Conservation (phyloP, 345 rosid species). For the Cardamine resedifolia region DNA sequence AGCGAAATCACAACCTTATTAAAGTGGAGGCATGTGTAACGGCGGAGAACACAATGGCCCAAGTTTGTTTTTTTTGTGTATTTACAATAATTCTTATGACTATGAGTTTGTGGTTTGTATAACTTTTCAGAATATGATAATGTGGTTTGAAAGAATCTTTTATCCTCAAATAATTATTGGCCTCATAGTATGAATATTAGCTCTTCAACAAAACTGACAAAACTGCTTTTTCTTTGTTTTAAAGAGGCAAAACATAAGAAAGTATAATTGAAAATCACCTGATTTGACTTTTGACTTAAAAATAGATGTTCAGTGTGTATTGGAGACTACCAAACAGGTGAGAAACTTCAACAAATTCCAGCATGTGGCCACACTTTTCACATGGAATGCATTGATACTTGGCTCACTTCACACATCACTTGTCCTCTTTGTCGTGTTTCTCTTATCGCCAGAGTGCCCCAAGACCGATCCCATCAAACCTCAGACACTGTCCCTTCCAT, state of each 20-base stretch:
- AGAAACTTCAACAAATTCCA: constrained; percentile 79
- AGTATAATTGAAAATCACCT: constrained; percentile 53
- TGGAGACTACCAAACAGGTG: constrained; percentile 72
- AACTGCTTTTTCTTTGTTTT: constrained; percentile 34
- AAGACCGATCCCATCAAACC: constrained; percentile 7
- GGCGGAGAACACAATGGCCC: background rate
- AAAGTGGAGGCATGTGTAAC: background rate
- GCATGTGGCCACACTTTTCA: constrained; percentile 81
- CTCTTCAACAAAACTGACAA: background rate
- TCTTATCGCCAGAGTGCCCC: constrained; percentile 40
- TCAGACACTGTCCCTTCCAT: background rate
- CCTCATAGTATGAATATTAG: constrained; percentile 6
- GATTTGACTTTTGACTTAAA: constrained; percentile 50
- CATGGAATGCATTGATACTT: constrained; percentile 79
- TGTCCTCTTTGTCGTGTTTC: constrained; percentile 87
- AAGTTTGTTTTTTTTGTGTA: background rate
- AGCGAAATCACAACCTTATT: background rate
- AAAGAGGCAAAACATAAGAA: constrained; percentile 55
- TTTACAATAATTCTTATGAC: background rate
- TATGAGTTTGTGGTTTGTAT: constrained; percentile 16
- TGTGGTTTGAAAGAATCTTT: constrained; percentile 1
- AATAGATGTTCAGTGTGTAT: constrained; percentile 84
- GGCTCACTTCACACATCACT: constrained; percentile 73
- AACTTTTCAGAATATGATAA: background rate
- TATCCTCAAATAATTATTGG: constrained; percentile 2